Evolutionary conservation across 208 protist genomes (phyloP).

Genomic region (Crithidia brevicula): DNA sequence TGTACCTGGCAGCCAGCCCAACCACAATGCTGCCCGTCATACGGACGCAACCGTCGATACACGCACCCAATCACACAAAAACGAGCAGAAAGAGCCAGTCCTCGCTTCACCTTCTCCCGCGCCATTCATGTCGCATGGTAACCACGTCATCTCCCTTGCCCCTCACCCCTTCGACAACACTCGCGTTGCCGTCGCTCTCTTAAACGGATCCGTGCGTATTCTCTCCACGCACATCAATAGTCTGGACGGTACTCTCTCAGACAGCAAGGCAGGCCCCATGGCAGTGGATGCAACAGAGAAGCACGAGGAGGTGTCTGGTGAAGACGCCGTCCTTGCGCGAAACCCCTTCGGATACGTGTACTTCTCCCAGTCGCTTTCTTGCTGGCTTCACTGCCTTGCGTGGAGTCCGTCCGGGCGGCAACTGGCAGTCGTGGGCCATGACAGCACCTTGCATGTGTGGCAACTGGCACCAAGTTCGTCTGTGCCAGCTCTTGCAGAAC

Average conservation of each 20-base stretch:
- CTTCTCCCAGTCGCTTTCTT: background rate
- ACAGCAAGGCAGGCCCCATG: too few relatives aligned
- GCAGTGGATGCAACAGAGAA: background rate
- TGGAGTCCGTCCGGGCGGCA: constrained; percentile 23
- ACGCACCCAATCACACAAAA: too few relatives aligned
- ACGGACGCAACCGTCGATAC: too few relatives aligned
- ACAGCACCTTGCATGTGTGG: constrained; percentile 29
- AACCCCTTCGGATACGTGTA: constrained; percentile 20
- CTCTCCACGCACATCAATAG: constrained; percentile 61
- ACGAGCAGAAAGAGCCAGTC: background rate
- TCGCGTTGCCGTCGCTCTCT: constrained; percentile 42
- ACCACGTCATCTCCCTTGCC: constrained; percentile 29
- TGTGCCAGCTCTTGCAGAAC: background rate
- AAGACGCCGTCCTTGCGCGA: too few relatives aligned
- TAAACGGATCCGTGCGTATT: constrained; percentile 51
- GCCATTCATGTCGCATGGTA: constrained; percentile 15
- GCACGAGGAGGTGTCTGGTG: too few relatives aligned
- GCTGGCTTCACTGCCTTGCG: constrained; percentile 20
- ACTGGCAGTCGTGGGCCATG: constrained; percentile 27
- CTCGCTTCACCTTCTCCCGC: constrained; percentile 11
- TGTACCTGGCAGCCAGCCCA: background rate
- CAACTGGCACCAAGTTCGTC: background rate
- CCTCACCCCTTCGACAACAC: constrained; percentile 60
- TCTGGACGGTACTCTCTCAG: constrained; percentile 33
- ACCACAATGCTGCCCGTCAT: too few relatives aligned